phyloP scores from a whole-genome alignment of 345 rosid genomes.

The Lumnitzera racemosa region DNA sequence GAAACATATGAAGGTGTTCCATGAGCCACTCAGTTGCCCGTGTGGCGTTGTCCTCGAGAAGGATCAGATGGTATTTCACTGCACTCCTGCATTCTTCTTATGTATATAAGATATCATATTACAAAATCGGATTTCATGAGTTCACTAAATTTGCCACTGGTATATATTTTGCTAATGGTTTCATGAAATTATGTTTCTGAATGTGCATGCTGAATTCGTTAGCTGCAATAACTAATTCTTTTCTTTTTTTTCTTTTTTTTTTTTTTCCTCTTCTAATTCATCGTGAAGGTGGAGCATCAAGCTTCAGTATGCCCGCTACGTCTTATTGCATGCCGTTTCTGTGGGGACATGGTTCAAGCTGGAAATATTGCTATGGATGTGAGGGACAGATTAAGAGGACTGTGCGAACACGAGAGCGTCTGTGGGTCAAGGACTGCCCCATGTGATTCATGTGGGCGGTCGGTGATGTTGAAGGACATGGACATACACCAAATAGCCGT shows the following conservation, averaged over 20 bases:
- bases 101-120: too few species aligned
- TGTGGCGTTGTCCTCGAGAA: constrained; percentile 82
- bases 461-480: constrained; percentile 96
- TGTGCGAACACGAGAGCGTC: constrained; percentile 84
- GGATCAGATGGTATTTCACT: constrained; percentile 64
- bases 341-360: constrained; percentile 94
- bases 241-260: background rate
- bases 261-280: background rate
- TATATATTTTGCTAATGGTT: background rate
- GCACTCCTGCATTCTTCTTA: background rate
- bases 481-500: constrained; percentile 91
- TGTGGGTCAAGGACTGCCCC: constrained; percentile 95
- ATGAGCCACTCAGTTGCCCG: constrained; percentile 73
- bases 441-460: constrained; percentile 89
- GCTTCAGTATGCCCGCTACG: constrained; percentile 61
- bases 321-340: constrained; percentile 67
- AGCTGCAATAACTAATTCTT: background rate
- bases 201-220: background rate
- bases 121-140: too few species aligned
- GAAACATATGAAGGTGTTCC: constrained; percentile 87
- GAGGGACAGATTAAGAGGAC: constrained; percentile 78
- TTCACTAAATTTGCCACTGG: too few species aligned
- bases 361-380: constrained; percentile 62
- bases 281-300: constrained; percentile 74
- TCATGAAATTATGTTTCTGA: background rate